Base-by-base conservation (phyloP, 768 basidiomycete species). In the Psilocybe tampanensis region DNA sequence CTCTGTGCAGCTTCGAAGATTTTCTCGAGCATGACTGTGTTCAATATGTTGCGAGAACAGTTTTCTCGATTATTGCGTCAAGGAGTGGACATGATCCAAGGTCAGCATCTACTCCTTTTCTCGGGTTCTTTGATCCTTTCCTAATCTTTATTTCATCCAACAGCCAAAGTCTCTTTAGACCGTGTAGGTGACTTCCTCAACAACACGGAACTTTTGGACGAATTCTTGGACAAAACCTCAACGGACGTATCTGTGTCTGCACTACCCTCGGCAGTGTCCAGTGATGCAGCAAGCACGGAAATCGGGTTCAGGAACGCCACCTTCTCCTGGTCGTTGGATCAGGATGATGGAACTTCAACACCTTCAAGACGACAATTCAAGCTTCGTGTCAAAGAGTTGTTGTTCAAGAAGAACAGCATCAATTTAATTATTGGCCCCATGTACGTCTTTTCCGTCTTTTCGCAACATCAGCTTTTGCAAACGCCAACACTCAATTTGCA, bases 371-470 rank as follows among this genome's bases (percentile, higher is more conserved):
- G 82, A 19, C 77, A 68, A 43, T 88, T 86, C 68, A 70, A 68
- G n/a, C 75, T 89, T 8, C 72, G 70, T 12, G 74, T 88, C 42
- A 75, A 82, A 0, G 82, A 86, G 47, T 58, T 88, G 1, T 42
- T 77, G 8, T 89, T 89, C 77, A 75, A 77, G 59, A 75, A 68
- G 8, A 80, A 81, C 12, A 60, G 70, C 58, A 76, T 85, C 51
- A 86, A 86, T 60, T 71, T 85, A 58, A 77, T 86, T 15, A 70
- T 86, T 42, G 84, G 86, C 5, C 80, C 83, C 9, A 85, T 86
- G 66, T 64, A 42, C 55, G 26, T 67, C 15, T 24, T 33, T 26
- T 6, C 21, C 44, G 44, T n/a, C n/a, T n/a, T n/a, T n/a, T n/a
- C n/a, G n/a, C n/a, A n/a, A n/a, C n/a, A n/a, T n/a, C n/a, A n/a